Conservation (phyloP, 345 rosid species). For the Durio zibethinus region DNA sequence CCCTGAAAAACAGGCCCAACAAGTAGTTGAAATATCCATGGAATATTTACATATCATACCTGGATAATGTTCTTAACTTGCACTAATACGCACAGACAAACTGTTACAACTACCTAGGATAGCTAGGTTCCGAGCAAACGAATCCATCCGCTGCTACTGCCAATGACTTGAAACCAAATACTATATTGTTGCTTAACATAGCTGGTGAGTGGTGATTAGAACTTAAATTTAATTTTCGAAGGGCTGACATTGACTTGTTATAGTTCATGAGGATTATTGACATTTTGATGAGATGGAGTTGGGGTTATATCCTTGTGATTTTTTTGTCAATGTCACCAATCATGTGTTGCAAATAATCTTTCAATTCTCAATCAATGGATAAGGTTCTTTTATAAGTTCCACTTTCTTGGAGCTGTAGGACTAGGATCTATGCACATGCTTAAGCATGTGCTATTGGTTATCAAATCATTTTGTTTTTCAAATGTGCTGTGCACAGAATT, state of each 20-base stretch:
- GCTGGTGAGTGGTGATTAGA: background rate
- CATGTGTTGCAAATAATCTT: no score
- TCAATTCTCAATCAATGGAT: no score
- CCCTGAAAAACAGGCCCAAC: background rate
- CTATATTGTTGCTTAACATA: background rate
- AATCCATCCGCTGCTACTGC: background rate
- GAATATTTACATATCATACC: background rate
- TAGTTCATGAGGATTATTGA: background rate
- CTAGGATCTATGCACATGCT: no score
- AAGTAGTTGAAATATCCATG: background rate
- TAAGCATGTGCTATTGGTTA: no score
- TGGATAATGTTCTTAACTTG: background rate
- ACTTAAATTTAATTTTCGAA: background rate
- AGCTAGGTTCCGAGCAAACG: background rate
- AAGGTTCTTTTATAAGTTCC: no score
- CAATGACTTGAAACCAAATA: background rate
- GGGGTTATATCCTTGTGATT: background rate
- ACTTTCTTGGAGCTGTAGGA: no score
- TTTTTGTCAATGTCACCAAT: no score
- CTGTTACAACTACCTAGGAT: background rate
- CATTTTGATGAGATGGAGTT: background rate
- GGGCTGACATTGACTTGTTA: background rate
- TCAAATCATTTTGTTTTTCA: no score
- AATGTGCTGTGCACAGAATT: no score
- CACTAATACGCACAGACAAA: background rate